These are phyloP conservation scores for Skeletonema potamos DNA, from an alignment of 108 stramenopile species.

Conservation along the genomic window DNA sequence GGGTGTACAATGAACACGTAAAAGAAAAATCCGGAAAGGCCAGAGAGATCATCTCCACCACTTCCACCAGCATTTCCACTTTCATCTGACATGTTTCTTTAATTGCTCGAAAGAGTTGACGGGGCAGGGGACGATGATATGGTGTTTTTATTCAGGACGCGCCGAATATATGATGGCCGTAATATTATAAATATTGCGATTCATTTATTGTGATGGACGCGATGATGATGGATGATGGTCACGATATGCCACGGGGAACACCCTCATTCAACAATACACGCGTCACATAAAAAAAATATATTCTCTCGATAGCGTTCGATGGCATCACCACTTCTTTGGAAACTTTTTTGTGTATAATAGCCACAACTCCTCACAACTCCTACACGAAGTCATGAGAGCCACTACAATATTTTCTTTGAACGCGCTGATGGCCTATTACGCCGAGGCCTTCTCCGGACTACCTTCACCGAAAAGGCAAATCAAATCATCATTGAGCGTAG, in stretches of 20 bases:
- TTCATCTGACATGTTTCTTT: constrained; percentile 38
- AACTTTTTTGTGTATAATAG: too few species aligned
- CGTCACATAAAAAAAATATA: too few species aligned
- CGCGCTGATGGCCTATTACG: background rate
- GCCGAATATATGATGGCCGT: too few species aligned
- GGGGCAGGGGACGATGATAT: background rate
- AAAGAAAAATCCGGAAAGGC: constrained; percentile 94
- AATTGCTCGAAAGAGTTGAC: background rate
- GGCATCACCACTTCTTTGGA: too few species aligned
- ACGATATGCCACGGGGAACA: too few species aligned
- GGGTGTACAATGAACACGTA: constrained; percentile 97
- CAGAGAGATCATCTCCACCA: constrained; percentile 78
- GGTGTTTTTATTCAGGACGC: background rate
- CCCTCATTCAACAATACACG: too few species aligned
- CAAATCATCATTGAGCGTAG: background rate
- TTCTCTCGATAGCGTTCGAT: too few species aligned
- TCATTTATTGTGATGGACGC: too few species aligned
- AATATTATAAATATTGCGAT: too few species aligned
- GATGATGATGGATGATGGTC: too few species aligned
- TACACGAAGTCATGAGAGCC: background rate
- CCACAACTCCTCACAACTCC: too few species aligned
- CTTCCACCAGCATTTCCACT: constrained; percentile 24
- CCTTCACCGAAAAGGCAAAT: background rate
- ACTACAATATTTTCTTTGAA: background rate
- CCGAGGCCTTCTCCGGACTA: background rate